Evolutionary conservation across 352 stramenopile genomes (phyloP), one percentile per base, ranked within the genome.

Genomic region (Elongisporangium senticosum): DNA sequence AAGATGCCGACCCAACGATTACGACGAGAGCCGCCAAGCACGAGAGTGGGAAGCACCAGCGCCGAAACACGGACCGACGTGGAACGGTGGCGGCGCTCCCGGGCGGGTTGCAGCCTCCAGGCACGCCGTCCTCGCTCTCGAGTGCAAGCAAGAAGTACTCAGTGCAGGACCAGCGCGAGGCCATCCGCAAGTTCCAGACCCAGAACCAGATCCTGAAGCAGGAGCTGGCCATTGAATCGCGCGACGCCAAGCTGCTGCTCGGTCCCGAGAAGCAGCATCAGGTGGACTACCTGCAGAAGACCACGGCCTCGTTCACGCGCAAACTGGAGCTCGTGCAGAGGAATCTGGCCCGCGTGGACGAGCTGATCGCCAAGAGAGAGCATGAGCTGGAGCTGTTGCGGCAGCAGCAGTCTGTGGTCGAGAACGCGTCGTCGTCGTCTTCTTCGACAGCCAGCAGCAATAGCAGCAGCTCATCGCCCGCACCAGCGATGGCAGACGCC

Each of bases 191-290:
- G 65, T 66, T 92, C 26, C 74, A 92, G 39, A 75, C 87, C 55
- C 79, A 76, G 47, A 89, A 91, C 59, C 81, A 91, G 51, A 68
- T 89, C 49, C 72, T 92, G 48, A 86, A 84, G 63, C 74, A 88
- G 56, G 78, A 90, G 61, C 65, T 92, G 8, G 70, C 79, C 40
- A 91, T 91, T 51, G 82, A 91, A 51, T 73, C 58, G 48, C 73
- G 82, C 54, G 79, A 86, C 15, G 76, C 77, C 19, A 71, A 74
- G 19, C 64, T 72, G 28, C 57, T 91, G 48, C 60, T 89, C 15
- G 68, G 75, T 0, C 58, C 75, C 7, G 79, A 88, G 7, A 87
- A 89, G 55, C 72, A 71, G 3, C 71, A 75, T 56, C 71, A 69
- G 19, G 59, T 92, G n/a, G 67, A 85, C 2, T 68, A 82, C 8